Conservation (phyloP, 257 asterid genomes). For the Capsicum rhomboideum region DNA sequence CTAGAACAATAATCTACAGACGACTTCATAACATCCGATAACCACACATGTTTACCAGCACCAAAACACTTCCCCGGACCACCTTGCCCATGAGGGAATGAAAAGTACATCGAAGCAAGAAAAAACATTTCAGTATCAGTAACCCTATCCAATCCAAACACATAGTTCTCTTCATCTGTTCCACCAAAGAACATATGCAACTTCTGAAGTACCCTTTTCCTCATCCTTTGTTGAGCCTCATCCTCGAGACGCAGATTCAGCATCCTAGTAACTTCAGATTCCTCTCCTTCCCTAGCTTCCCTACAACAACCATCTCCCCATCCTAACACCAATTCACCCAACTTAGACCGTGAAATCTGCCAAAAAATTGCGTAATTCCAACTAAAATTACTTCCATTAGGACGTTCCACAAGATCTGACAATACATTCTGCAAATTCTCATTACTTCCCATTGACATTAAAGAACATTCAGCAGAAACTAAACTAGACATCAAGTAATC, state of each 20-base stretch:
- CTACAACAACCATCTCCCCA: constrained; percentile 99
- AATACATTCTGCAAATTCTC: constrained; percentile 78
- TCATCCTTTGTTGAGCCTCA: constrained; percentile 74
- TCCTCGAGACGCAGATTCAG: constrained; percentile 49
- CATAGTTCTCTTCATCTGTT: constrained; percentile 63
- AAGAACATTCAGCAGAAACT: constrained; percentile 60
- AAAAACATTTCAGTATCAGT: constrained; percentile 94
- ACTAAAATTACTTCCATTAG: constrained; percentile 41
- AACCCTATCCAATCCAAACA: constrained; percentile 72
- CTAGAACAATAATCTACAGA: constrained; percentile 57
- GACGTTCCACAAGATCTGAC: constrained; percentile 83
- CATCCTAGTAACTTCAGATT: constrained; percentile 42
- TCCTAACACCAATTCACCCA: constrained; percentile 71
- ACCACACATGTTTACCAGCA: constrained; percentile 57
- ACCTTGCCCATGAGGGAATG: constrained; percentile 66
- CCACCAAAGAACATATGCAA: constrained; percentile 76
- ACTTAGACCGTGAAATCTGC: constrained; percentile 84
- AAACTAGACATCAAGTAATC: constrained; percentile 66
- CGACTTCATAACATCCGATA: constrained; percentile 41
- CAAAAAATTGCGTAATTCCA: constrained; percentile 94
- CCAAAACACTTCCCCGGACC: constrained; percentile 80
- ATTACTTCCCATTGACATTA: constrained; percentile 60
- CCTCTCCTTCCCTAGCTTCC: constrained; percentile 67
- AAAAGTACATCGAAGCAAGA: constrained; percentile 86
- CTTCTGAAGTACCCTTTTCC: constrained; percentile 72